A percentile compares a stretch with the other conserved stretches of the same genome.
Evolutionary conservation across 1,284 basidiomycete species (phyloP).

Genomic region (Rhodotorula sp.): DNA sequence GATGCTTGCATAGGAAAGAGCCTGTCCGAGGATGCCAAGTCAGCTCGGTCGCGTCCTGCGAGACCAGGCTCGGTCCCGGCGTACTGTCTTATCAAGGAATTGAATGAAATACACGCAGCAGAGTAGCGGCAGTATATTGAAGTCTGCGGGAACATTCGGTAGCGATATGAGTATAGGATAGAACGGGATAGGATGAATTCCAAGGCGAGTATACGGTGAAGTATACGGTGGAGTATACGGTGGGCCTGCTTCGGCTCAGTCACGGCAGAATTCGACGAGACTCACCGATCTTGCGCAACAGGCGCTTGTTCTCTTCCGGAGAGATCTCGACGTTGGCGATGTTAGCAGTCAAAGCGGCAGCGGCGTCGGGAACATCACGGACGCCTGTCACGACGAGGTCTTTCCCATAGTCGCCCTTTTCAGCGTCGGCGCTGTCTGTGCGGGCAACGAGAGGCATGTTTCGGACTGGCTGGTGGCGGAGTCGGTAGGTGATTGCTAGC

Average conservation of each 20-base stretch:
- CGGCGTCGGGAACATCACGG: neutral
- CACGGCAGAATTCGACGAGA: too few species aligned
- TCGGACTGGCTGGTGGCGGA: neutral
- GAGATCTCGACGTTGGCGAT: slow-evolving; percentile 17
- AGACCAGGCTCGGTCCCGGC: neutral
- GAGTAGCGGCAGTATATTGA: slow-evolving; percentile 45
- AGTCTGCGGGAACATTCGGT: slow-evolving; percentile 16
- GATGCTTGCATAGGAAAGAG: slow-evolving; percentile 32
- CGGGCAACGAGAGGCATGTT: neutral
- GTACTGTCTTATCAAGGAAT: slow-evolving; percentile 45
- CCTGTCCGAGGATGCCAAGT: neutral
- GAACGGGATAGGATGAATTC: too few species aligned
- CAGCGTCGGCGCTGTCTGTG: neutral
- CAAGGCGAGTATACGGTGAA: too few species aligned
- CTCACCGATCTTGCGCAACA: slow-evolving; percentile 45
- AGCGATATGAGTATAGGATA: neutral
- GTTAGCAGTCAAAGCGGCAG: neutral
- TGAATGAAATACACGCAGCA: slow-evolving; percentile 43
- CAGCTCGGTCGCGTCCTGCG: neutral
- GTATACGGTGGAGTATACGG: too few species aligned
- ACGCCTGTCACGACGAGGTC: neutral
- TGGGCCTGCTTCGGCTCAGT: too few species aligned
- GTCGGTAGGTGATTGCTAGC: too few species aligned
- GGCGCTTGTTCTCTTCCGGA: slow-evolving; percentile 32
- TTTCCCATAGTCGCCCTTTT: neutral